Percentiles rank a stretch among this genome's conserved stretches.
phyloP scores from a whole-genome alignment of 2,329 filamentous ascomycete genomes.

The Aspergillus tubingensis region DNA sequence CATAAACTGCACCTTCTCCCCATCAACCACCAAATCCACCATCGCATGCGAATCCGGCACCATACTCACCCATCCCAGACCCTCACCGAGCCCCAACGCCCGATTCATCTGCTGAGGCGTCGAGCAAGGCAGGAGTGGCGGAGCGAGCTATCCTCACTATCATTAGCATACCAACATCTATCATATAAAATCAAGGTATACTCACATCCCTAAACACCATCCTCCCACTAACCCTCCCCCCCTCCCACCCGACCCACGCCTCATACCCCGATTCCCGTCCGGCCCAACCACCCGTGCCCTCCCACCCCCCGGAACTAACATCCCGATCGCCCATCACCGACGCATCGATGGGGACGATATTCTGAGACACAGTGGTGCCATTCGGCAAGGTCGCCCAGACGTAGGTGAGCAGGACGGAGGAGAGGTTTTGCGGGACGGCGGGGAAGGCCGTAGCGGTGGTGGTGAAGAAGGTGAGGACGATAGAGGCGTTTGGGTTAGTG shows the following conservation, averaged over 20 bases:
- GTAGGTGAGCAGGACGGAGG: conserved; percentile 27
- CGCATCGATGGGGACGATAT: neutral
- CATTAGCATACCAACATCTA: neutral
- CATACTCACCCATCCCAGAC: conserved; percentile 42
- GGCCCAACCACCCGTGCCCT: neutral
- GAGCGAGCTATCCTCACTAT: neutral
- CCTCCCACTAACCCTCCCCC: conserved; percentile 3
- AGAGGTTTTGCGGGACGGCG: conserved; percentile 24
- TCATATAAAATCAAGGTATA: neutral
- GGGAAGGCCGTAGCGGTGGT: conserved; percentile 39
- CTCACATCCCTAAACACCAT: conserved; percentile 14
- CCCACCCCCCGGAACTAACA: conserved; percentile 1
- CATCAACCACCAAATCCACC: conserved; percentile 35
- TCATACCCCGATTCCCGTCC: conserved; percentile 4
- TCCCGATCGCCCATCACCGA: neutral
- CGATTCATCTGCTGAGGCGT: neutral
- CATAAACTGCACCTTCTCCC: conserved; percentile 34
- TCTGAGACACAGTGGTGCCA: conserved; percentile 4
- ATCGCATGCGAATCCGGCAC: conserved; percentile 37
- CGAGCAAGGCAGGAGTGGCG: conserved; percentile 11
- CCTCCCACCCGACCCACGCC: conserved; percentile 12
- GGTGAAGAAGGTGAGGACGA: conserved; percentile 39
- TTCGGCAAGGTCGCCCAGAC: conserved; percentile 31
- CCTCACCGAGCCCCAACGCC: neutral
- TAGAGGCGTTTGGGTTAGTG: conserved; percentile 24